phyloP scores from a whole-genome alignment of 2,329 filamentous ascomycete species.

The Diaporthe citri region DNA sequence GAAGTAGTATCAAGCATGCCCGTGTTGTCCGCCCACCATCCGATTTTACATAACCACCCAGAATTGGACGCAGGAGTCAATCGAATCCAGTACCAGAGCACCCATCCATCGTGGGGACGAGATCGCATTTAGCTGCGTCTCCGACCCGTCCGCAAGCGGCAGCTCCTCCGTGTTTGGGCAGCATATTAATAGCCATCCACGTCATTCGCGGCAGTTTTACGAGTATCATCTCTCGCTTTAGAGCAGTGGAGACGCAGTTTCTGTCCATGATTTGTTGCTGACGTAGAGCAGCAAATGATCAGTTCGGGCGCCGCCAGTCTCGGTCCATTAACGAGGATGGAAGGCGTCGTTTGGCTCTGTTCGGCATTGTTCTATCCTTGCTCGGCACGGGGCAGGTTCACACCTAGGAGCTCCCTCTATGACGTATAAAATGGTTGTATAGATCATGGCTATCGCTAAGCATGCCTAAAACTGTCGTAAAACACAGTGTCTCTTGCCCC shows the following conservation, averaged over 20 bases:
- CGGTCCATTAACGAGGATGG: not conserved
- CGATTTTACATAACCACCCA: not conserved
- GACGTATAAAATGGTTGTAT: not conserved
- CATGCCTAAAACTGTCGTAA: no score
- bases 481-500: no score
- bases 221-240: not conserved
- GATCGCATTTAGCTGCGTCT: not conserved
- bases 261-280: not conserved
- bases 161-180: not conserved
- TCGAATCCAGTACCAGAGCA: not conserved
- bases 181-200: conserved; percentile 24
- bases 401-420: not conserved
- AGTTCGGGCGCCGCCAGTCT: not conserved
- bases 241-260: not conserved
- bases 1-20: not conserved
- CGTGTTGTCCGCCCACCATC: not conserved
- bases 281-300: not conserved
- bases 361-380: not conserved
- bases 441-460: not conserved
- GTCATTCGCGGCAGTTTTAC: not conserved
- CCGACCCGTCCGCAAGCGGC: not conserved
- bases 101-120: not conserved
- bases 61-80: not conserved
- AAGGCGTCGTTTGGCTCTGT: not conserved
- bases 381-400: no score